Percentiles rank a stretch among this genome's conserved stretches.
phyloP scores from a whole-genome alignment of 2,329 filamentous ascomycete genomes.

The Lachnellula willkommii region DNA sequence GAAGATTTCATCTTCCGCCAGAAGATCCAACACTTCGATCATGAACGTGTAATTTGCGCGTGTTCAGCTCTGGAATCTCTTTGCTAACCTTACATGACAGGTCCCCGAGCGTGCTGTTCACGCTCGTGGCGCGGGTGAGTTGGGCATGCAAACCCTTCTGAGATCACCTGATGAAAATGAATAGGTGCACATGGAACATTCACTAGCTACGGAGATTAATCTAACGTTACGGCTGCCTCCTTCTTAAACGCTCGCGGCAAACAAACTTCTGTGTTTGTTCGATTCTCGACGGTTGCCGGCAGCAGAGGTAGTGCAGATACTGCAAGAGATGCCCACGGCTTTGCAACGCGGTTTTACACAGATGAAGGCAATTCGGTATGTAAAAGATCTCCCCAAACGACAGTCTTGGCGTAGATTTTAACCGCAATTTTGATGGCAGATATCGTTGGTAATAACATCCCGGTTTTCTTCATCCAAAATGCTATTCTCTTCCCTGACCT shows the following conservation, averaged over 20 bases:
- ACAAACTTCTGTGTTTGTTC: slow-evolving; percentile 58
- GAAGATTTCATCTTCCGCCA: no score
- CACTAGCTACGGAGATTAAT: slow-evolving; percentile 59
- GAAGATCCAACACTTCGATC: no score
- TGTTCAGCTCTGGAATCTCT: no score
- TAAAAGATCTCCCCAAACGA: no score
- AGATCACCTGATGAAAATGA: not conserved
- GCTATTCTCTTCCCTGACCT: slow-evolving; percentile 44
- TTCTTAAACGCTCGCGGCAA: slow-evolving; percentile 55
- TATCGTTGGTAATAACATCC: slow-evolving; percentile 33
- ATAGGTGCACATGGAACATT: slow-evolving; percentile 54
- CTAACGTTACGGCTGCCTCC: slow-evolving; percentile 62
- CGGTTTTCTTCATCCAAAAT: slow-evolving; percentile 44
- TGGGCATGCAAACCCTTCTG: slow-evolving; percentile 41
- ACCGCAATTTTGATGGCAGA: no score
- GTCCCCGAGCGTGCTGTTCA: slow-evolving; percentile 60
- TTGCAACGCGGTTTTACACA: slow-evolving; percentile 49
- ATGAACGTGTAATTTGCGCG: no score
- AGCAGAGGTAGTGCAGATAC: slow-evolving; percentile 65
- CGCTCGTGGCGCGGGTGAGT: slow-evolving; percentile 54
- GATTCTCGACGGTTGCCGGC: slow-evolving; percentile 71
- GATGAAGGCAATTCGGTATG: slow-evolving; percentile 50
- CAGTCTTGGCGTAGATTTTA: no score
- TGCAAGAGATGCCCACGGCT: slow-evolving; percentile 66
- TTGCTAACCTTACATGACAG: no score